Evolutionary conservation across 2,329 filamentous ascomycete species (phyloP).

Genomic region (Cercospora berteroae): DNA sequence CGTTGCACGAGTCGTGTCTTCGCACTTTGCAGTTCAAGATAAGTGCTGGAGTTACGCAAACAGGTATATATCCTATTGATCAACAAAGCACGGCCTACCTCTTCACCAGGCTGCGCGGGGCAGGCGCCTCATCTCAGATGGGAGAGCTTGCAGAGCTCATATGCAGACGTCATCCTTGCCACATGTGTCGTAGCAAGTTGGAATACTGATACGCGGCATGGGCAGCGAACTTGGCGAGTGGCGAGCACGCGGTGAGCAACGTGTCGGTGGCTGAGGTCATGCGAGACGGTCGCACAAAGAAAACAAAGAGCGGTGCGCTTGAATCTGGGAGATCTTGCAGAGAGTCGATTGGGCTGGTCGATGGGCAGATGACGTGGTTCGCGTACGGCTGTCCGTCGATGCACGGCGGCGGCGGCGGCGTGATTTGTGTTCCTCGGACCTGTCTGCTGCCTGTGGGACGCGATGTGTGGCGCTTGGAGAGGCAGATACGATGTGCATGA

Average conservation of each 20-base stretch:
- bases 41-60: background rate
- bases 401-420: background rate
- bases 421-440: background rate
- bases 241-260: constrained; percentile 7
- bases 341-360: background rate
- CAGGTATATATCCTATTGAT: constrained; percentile 1
- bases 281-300: background rate
- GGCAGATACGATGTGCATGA: background rate
- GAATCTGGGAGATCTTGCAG: background rate
- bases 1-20: background rate
- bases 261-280: constrained; percentile 16
- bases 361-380: background rate
- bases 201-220: background rate
- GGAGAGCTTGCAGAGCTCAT: constrained; percentile 3
- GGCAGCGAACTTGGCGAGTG: background rate
- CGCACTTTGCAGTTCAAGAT: background rate
- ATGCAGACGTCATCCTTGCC: constrained; percentile 7
- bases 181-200: background rate
- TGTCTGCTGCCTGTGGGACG: background rate
- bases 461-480: background rate
- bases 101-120: constrained; percentile 10
- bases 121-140: background rate
- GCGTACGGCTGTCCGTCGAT: background rate
- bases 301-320: constrained; percentile 2
- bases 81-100: constrained; percentile 8